Evolutionary conservation across 2,329 filamentous ascomycete species (phyloP), one percentile per base, ranked within the genome.

Genomic region (Fusarium sp.): DNA sequence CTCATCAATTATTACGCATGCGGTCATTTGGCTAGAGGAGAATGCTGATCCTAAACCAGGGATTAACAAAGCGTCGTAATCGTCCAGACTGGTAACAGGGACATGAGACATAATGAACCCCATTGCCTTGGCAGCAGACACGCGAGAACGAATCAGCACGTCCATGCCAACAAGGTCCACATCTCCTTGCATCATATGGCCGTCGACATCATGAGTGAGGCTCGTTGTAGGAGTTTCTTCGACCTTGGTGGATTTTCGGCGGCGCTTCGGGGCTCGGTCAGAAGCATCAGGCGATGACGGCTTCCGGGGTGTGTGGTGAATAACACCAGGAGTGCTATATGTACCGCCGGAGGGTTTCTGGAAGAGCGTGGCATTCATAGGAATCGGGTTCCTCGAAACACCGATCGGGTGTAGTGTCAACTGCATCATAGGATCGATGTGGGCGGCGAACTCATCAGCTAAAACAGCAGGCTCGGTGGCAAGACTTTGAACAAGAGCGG

Each of bases 131-230:
- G 94, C 91, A 11, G 93, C 92, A 56, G 87, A 90, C n/a, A 96
- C 89, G 66, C 94, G 91, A 8, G 93, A 97, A 59, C 94, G 88
- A 45, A 98, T 87, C 75, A 99, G 86, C 7, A 88, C 88, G 57
- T 99, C 95, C 69, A 90, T 85, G 29, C 95, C 93, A 23, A 99
- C 93, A 37, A 99, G 82, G 71, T 99, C 96, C 42, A 98, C 89
- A 70, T 99, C 96, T 47, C 96, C 95, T 72, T 94, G 91, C 80
- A 99, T 93, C 89, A 99, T 97, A 67, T 96, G 93, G 9, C 93
- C 95, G 73, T 99, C 95, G 15, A 99, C 92, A 74, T 99, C 97
- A 75, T 99, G 95, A 1, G 90, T 86, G n/a, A 90, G 80, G n/a
- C 79, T 84, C 4, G 84, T 77, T 2, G 84, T 78, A 2, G 84